Base-by-base conservation (phyloP, 2,329 filamentous ascomycete genomes). In the Microcyclosporella mali region DNA sequence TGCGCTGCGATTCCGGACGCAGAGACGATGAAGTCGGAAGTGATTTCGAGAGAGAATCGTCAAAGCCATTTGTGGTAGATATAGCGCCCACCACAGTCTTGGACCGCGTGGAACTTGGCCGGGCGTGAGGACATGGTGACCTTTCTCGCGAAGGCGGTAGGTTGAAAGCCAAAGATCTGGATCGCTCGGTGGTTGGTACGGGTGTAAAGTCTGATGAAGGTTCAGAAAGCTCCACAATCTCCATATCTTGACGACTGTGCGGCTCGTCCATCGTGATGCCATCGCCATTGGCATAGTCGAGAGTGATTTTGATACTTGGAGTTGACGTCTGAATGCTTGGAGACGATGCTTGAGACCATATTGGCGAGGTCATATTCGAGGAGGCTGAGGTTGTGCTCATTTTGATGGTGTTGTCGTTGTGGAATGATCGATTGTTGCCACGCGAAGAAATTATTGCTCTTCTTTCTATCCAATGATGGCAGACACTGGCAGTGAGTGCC, bases 271-370 rank as follows among this genome's bases (percentile, higher is more conserved):
- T 25, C 6, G 21, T 25, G 21, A 25, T 25, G 21, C 33, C 21
- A n/a, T 41, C 40, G 25, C n/a, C n/a, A n/a, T n/a, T n/a, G n/a
- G n/a, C n/a, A n/a, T n/a, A n/a, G n/a, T 41, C 40, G 11, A 17
- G 15, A 6, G 40, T 41, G 32, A 41, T 29, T 12, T 32, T 41
- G 32, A 41, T 41, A 32, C 32, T 35, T 0, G 40, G 40, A 11
- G 40, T 41, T 14, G 40, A 41, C 27, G 39, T 21, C 6, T n/a
- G n/a, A n/a, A n/a, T n/a, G n/a, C n/a, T n/a, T n/a, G 18, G 31
- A n/a, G 39, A 33, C 17, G 12, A 16, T 8, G 28, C 9, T 12
- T 16, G 32, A 29, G 40, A 41, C 15, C 30, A 35, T n/a, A 21
- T 18, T 30, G 40, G 40, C n/a, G 40, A 36, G 15, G 33, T 25